phyloP scores from a whole-genome alignment of 768 basidiomycete genomes.

The Boletus rufocinnamomeus region DNA sequence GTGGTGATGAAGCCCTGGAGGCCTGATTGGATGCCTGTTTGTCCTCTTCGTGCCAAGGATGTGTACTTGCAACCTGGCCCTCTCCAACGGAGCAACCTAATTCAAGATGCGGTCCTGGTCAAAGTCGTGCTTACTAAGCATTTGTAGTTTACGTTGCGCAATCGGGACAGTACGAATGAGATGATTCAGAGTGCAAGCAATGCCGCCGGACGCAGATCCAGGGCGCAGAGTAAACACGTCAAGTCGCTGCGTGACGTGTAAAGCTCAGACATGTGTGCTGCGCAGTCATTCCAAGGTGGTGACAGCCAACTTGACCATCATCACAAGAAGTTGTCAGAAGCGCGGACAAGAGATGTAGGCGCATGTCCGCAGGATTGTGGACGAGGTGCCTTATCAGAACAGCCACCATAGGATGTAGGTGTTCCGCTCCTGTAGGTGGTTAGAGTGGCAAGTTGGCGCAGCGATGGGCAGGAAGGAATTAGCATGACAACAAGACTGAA shows the following conservation, averaged over 20 bases:
- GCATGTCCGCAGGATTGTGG: background rate
- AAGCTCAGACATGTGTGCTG: background rate
- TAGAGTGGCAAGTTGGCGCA: background rate
- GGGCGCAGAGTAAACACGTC: background rate
- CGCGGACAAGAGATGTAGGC: background rate
- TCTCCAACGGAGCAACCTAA: no score
- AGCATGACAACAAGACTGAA: background rate
- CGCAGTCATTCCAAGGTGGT: background rate
- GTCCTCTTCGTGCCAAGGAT: background rate
- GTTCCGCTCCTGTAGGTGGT: background rate
- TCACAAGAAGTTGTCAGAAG: background rate
- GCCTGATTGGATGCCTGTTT: background rate
- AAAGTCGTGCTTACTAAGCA: background rate
- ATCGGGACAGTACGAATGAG: no score
- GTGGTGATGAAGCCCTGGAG: background rate
- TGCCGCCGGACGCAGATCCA: no score
- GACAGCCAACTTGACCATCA: no score
- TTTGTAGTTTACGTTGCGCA: background rate
- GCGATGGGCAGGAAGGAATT: background rate
- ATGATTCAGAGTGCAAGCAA: background rate
- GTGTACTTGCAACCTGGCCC: background rate
- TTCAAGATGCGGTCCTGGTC: background rate
- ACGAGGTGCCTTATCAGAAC: background rate
- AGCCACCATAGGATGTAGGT: background rate
- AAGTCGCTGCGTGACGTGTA: background rate